Conservation (phyloP, 73 alveolate species). For the Symbiodinium natans region DNA sequence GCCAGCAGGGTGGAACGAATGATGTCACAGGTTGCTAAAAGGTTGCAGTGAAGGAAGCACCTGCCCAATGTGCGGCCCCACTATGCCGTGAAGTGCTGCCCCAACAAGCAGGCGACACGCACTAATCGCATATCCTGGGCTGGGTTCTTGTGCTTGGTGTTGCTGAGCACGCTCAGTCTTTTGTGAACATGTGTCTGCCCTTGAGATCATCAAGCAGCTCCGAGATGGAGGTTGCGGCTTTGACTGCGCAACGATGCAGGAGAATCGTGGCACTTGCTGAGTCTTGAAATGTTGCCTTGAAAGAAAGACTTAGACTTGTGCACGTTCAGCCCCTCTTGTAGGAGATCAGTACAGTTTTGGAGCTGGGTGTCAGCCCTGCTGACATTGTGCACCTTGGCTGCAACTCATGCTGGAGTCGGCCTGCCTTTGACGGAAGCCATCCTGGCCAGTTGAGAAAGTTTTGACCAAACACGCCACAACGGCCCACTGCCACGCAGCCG, state of each 20-base stretch:
- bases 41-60: conserved; percentile 17
- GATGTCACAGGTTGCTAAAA: too few relatives aligned
- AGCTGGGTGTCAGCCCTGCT: conserved; percentile 66
- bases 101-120: conserved; percentile 71
- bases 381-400: conserved; percentile 64
- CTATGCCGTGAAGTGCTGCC: conserved; percentile 91
- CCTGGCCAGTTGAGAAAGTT: too few relatives aligned
- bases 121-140: too few relatives aligned
- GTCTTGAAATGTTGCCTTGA: too few relatives aligned
- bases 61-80: conserved; percentile 88
- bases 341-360: conserved; percentile 86
- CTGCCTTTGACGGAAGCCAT: too few relatives aligned
- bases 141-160: too few relatives aligned
- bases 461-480: too few relatives aligned
- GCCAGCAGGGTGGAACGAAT: too few relatives aligned
- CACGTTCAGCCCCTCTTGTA: not conserved
- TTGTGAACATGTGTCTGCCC: not conserved
- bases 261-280: not conserved
- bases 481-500: too few relatives aligned
- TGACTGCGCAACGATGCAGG: conserved; percentile 93
- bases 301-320: not conserved
- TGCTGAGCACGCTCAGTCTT: too few relatives aligned
- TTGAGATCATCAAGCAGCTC: conserved; percentile 74
- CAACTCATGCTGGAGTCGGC: not conserved
- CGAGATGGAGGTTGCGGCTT: conserved; percentile 81